Conservation (phyloP, 306 rosid genomes). For the Arachis stenosperma region DNA sequence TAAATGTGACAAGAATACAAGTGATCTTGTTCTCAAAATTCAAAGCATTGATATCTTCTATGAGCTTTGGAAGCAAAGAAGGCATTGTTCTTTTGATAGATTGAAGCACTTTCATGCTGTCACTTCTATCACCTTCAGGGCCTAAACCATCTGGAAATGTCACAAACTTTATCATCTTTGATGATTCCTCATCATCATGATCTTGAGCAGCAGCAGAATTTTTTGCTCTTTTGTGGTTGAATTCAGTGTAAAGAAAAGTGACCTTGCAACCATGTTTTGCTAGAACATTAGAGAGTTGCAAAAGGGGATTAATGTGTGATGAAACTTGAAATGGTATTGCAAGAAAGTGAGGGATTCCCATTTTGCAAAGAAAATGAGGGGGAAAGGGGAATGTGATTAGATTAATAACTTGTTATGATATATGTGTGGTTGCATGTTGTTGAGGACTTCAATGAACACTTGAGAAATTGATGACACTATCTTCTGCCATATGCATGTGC, state of each 20-base stretch:
- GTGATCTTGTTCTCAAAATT: constrained; percentile 32
- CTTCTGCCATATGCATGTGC: too few species aligned
- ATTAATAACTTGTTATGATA: too few species aligned
- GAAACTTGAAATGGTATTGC: constrained; percentile 48
- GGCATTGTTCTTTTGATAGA: constrained; percentile 41
- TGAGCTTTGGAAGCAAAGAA: constrained; percentile 46
- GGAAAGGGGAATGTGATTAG: too few species aligned
- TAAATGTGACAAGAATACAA: constrained; percentile 49
- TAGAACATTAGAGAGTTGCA: constrained; percentile 44
- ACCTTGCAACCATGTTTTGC: constrained; percentile 49
- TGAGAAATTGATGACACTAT: too few species aligned
- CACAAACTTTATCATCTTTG: constrained; percentile 34
- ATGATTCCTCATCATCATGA: neutral
- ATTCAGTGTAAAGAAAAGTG: constrained; percentile 47
- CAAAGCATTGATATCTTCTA: constrained; percentile 39
- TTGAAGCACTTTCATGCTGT: neutral
- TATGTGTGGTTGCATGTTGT: too few species aligned
- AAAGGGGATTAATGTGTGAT: constrained; percentile 45
- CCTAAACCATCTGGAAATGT: constrained; percentile 53
- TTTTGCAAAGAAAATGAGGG: constrained; percentile 3
- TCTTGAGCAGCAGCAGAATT: neutral
- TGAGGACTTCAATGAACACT: too few species aligned
- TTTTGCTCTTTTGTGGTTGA: constrained; percentile 22
- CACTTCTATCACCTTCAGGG: constrained; percentile 44
- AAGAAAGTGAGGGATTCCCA: constrained; percentile 50